These are phyloP conservation scores for Juglanconis oblonga DNA, from an alignment of 2,329 filamentous ascomycete genomes.

Conservation along the genomic window DNA sequence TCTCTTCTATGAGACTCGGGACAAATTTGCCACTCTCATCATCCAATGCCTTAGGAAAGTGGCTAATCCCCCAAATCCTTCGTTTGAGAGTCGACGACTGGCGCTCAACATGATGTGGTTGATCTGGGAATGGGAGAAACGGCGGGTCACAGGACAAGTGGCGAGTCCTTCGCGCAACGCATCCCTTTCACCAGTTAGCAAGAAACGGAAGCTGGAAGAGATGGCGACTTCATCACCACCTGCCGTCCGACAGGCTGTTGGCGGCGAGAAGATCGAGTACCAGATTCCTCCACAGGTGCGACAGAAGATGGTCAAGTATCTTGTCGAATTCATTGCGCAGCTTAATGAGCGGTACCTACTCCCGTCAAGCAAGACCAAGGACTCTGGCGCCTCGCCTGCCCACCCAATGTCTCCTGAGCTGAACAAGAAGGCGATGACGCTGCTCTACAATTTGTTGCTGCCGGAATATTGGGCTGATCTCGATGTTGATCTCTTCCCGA, in stretches of 20 bases:
- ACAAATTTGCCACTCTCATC: slow-evolving; percentile 86
- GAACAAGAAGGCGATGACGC: slow-evolving; percentile 76
- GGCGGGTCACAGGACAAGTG: slow-evolving; percentile 64
- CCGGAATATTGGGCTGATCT: slow-evolving; percentile 88
- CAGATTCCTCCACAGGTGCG: slow-evolving; percentile 65
- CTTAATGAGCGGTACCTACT: slow-evolving; percentile 81
- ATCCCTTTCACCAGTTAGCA: slow-evolving; percentile 67
- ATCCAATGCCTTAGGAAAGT: slow-evolving; percentile 88
- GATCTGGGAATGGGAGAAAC: slow-evolving; percentile 90
- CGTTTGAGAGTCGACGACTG: slow-evolving; percentile 86
- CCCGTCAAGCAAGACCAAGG: slow-evolving; percentile 65
- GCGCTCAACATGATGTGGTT: slow-evolving; percentile 87
- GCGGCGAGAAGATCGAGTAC: slow-evolving; percentile 61
- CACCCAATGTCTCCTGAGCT: slow-evolving; percentile 67
- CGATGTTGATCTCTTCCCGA: slow-evolving; percentile 86
- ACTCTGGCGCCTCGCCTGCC: slow-evolving; percentile 41
- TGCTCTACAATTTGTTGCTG: slow-evolving; percentile 82
- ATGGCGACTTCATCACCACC: slow-evolving; percentile 53
- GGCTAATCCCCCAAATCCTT: slow-evolving; percentile 76
- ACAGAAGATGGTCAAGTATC: slow-evolving; percentile 85
- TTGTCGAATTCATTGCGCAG: slow-evolving; percentile 91
- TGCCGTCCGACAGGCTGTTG: slow-evolving; percentile 42
- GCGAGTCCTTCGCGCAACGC: slow-evolving; percentile 33
- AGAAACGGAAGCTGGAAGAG: slow-evolving; percentile 73
- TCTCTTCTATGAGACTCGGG: slow-evolving; percentile 90